phyloP scores from a whole-genome alignment of 2,329 filamentous ascomycete genomes.

The Sporothrix pseudoabietina region DNA sequence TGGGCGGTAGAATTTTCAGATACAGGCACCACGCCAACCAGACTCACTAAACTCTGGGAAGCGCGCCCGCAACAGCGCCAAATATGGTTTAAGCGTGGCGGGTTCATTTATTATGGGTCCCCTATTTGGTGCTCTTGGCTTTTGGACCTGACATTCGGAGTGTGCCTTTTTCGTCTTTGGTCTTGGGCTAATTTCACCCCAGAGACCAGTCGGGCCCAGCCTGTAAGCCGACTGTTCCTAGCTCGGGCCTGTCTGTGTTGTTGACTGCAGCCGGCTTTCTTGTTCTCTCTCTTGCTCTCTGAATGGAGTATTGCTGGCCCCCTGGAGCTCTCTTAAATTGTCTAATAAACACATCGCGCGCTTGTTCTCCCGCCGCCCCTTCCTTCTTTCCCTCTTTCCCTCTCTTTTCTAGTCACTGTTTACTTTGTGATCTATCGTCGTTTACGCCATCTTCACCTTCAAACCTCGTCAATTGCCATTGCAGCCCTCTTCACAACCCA shows the following conservation, averaged over 20 bases:
- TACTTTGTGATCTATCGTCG: not conserved
- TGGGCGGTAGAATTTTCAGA: not conserved
- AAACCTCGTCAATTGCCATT: not conserved
- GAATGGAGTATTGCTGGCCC: not conserved
- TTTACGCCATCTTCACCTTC: slow-evolving; percentile 1
- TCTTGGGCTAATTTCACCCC: slow-evolving; percentile 20
- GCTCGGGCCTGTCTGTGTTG: not conserved
- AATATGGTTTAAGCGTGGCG: slow-evolving; percentile 25
- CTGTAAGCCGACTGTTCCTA: slow-evolving; percentile 25
- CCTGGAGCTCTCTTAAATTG: slow-evolving; percentile 15
- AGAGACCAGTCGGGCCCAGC: slow-evolving; percentile 1
- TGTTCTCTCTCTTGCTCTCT: not conserved
- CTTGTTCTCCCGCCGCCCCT: slow-evolving; percentile 13
- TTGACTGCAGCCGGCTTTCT: not conserved
- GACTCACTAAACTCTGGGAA: not conserved
- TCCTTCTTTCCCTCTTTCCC: not conserved
- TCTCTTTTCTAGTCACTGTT: not conserved
- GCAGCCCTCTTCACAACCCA: not conserved
- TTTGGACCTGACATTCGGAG: not conserved
- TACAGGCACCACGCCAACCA: not conserved
- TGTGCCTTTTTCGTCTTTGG: not conserved
- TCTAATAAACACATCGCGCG: slow-evolving; percentile 22
- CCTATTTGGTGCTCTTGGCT: not conserved
- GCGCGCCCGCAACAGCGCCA: slow-evolving; percentile 3
- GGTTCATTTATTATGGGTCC: slow-evolving; percentile 12